Base-by-base conservation (phyloP, 2,329 filamentous ascomycete species). In the Aspergillus hiratsukae region DNA sequence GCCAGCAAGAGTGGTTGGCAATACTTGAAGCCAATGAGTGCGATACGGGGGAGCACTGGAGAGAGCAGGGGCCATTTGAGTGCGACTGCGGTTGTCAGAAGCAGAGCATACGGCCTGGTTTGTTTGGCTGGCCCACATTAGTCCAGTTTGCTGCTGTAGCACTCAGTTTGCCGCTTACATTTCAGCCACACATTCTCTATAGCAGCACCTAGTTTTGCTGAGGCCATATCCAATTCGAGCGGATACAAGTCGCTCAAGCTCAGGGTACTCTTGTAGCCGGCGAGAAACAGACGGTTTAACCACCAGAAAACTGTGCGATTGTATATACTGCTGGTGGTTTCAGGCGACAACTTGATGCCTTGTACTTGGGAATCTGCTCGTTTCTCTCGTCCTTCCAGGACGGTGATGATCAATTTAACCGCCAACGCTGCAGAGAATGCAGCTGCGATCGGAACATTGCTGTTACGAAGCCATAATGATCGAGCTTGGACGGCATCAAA, bases 331-430 rank as follows among this genome's bases (percentile, higher is more conserved):
- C 62, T 61, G 2, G 61, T 64, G 1, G 61, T 53, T 49, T 71
- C 68, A 9, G 64, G 55, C 1, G 68, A 35, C 29, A 48, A 54
- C 21, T 56, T 48, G 5, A 51, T 48, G 19, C 56, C 64, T 19
- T n/a, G 35, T 4, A 52, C 58, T 31, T 59, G 60, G 4, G 68
- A 59, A 28, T 58, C 51, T 8, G 48, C 56, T 43, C 68, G 60
- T 58, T 81, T 82, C n/a, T 74, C 71, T 37, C 63, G 67, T 19
- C 72, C 69, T 64, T 81, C 80, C 1, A 78, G 66, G 8, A 74
- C 62, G 3, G 78, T 64, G 4, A 79, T 58, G n/a, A 74, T 59
- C 5, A 73, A 19, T 53, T 80, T 80, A 37, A 77, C 58, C 2
- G 64, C 71, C 19, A 77, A 55, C 5, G 69, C 64, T 1, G 72